phyloP scores from a whole-genome alignment of 768 basidiomycete genomes.

The Macrolepiota albuminosa region DNA sequence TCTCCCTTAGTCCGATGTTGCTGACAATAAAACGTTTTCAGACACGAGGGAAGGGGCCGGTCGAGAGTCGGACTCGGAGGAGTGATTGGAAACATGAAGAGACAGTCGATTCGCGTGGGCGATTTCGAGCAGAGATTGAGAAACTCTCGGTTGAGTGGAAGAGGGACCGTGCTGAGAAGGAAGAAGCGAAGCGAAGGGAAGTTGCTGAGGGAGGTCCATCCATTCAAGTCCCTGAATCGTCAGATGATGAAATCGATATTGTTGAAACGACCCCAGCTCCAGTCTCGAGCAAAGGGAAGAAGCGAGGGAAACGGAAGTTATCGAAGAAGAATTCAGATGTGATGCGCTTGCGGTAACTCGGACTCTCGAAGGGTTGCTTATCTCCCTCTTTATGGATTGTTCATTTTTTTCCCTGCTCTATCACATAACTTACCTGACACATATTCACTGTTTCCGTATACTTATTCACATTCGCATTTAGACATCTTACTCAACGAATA shows the following conservation, averaged over 20 bases:
- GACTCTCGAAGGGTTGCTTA: neutral
- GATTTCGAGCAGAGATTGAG: conserved; percentile 36
- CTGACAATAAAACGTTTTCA: neutral
- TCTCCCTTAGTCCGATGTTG: neutral
- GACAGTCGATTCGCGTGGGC: conserved; percentile 43
- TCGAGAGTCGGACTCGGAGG: conserved; percentile 32
- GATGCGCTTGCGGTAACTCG: conserved; percentile 5
- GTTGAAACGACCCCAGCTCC: conserved; percentile 26
- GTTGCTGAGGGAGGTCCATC: conserved; percentile 19
- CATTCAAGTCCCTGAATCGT: conserved; percentile 24
- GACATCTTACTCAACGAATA: conserved; percentile 1
- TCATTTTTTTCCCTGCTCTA: neutral
- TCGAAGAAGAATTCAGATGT: conserved; percentile 5
- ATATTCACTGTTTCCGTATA: neutral
- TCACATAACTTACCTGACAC: conserved; percentile 2
- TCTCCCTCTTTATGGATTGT: neutral
- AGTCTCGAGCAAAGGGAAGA: conserved; percentile 7
- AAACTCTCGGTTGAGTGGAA: conserved; percentile 53
- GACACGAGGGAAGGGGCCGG: conserved; percentile 24
- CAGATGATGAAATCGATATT: conserved; percentile 41
- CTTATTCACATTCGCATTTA: neutral
- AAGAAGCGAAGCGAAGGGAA: conserved; percentile 33
- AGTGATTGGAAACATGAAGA: conserved; percentile 48
- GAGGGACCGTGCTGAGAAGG: conserved; percentile 34
- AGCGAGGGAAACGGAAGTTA: conserved; percentile 10